Conservation (phyloP, 768 basidiomycete species). For the Mycena sanguinolenta region DNA sequence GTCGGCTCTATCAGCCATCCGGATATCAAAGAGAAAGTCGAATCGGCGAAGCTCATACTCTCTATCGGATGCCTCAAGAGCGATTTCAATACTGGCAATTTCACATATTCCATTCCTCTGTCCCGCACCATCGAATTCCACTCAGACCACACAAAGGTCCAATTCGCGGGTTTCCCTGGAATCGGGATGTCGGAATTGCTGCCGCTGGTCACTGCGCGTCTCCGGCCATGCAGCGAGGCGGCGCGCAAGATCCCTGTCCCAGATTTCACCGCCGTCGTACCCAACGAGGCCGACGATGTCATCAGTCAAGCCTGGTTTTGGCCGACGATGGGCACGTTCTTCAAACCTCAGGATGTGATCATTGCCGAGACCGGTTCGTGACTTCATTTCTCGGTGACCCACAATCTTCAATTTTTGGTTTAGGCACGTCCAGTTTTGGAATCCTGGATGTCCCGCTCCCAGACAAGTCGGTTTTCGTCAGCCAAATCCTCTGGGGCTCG, state of each 20-base stretch:
- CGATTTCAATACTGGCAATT: slow-evolving; percentile 93
- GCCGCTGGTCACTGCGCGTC: slow-evolving; percentile 73
- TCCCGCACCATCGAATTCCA: slow-evolving; percentile 79
- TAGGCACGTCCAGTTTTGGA: slow-evolving; percentile 87
- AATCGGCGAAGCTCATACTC: slow-evolving; percentile 80
- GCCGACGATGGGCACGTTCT: slow-evolving; percentile 83
- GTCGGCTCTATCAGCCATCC: slow-evolving; percentile 79
- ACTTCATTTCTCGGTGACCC: background rate
- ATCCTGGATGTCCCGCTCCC: slow-evolving; percentile 87
- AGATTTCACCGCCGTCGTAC: slow-evolving; percentile 56
- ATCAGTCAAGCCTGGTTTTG: slow-evolving; percentile 90
- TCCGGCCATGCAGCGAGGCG: slow-evolving; percentile 55
- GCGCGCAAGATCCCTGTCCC: slow-evolving; percentile 64
- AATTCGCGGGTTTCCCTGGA: slow-evolving; percentile 71
- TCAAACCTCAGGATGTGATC: slow-evolving; percentile 80
- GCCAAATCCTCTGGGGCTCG: slow-evolving; percentile 91
- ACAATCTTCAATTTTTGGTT: background rate
- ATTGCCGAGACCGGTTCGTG: slow-evolving; percentile 85
- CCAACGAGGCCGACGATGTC: slow-evolving; percentile 60
- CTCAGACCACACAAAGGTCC: slow-evolving; percentile 77
- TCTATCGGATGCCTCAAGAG: slow-evolving; percentile 78
- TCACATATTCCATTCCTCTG: slow-evolving; percentile 79
- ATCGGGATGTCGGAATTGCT: slow-evolving; percentile 86
- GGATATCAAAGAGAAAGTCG: slow-evolving; percentile 77
- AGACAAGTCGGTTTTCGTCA: slow-evolving; percentile 71